Conservation (phyloP, 257 asterid genomes). For the Capsicum pubescens region DNA sequence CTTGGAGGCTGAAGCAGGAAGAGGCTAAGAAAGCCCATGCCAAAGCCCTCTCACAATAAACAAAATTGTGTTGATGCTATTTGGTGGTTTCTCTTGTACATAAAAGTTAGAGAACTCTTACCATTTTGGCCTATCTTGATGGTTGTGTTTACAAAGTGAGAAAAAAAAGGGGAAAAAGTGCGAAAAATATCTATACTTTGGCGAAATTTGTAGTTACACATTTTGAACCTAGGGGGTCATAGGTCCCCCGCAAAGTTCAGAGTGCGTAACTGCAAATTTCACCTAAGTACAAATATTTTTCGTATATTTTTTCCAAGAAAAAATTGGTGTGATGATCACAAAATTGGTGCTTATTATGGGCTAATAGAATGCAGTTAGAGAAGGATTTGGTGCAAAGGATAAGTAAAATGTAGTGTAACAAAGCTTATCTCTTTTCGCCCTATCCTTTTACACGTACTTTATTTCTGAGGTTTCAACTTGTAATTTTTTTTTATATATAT, state of each 20-base stretch:
- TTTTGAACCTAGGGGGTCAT: no score
- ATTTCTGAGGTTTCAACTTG: neutral
- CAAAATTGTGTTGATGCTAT: neutral
- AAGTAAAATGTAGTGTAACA: slow-evolving; percentile 11
- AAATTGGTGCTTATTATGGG: slow-evolving; percentile 18
- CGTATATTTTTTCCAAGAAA: no score
- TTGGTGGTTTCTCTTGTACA: slow-evolving; percentile 26
- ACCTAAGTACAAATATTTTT: no score
- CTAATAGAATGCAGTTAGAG: slow-evolving; percentile 27
- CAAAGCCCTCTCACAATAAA: slow-evolving; percentile 19
- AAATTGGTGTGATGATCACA: neutral
- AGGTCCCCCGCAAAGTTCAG: no score
- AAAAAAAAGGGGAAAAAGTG: neutral
- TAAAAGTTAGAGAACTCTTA: neutral
- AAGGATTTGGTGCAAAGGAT: slow-evolving; percentile 28
- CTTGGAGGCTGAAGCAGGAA: slow-evolving; percentile 23
- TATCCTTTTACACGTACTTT: neutral
- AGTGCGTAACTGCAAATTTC: no score
- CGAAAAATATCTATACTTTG: no score
- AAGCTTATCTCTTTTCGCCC: neutral
- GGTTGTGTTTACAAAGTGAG: neutral
- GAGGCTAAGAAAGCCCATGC: slow-evolving; percentile 16
- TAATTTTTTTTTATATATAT: neutral
- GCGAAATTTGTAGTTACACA: no score
- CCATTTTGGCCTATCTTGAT: neutral